Percentiles rank a stretch among this genome's conserved stretches.
Conservation (phyloP, 2,329 filamentous ascomycete species). For the Lithohypha guttulata region DNA sequence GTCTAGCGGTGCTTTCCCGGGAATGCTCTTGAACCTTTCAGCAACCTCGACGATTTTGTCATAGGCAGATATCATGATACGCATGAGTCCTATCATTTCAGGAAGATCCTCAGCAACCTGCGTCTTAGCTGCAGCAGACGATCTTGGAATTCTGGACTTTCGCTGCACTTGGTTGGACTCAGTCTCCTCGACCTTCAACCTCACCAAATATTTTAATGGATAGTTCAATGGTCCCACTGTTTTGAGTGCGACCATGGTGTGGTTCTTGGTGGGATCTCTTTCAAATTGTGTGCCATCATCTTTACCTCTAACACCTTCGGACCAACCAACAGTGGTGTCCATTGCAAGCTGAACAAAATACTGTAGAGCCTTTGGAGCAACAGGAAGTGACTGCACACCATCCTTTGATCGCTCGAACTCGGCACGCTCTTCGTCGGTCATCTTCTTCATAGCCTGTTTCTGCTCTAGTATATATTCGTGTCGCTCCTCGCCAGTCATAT, state of each 20-base stretch:
- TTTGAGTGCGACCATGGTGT: constrained; percentile 16
- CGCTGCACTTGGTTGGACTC: constrained; percentile 13
- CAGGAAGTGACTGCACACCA: constrained; percentile 11
- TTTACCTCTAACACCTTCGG: constrained; percentile 13
- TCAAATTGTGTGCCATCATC: constrained; percentile 19
- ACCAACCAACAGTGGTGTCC: constrained; percentile 19
- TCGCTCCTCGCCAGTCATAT: constrained; percentile 1
- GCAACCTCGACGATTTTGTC: constrained; percentile 23
- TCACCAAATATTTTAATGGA: constrained; percentile 16
- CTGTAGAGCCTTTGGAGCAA: constrained; percentile 18
- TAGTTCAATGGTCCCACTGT: constrained; percentile 11
- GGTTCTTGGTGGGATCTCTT: constrained; percentile 18
- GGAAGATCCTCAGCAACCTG: constrained; percentile 11
- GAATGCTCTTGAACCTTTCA: constrained; percentile 16
- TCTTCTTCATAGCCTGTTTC: constrained; percentile 3
- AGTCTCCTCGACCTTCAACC: constrained; percentile 14
- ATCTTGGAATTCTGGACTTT: constrained; percentile 4
- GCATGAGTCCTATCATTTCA: constrained; percentile 21
- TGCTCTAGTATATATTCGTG: neutral
- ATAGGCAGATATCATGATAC: constrained; percentile 26
- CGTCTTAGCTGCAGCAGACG: neutral
- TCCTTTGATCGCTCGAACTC: neutral
- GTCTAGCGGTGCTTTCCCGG: constrained; percentile 18
- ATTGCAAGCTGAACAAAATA: constrained; percentile 20
- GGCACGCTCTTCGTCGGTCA: constrained; percentile 5